Base-by-base conservation (phyloP, 129 eudicot genomes). In the Flaveria bidentis region DNA sequence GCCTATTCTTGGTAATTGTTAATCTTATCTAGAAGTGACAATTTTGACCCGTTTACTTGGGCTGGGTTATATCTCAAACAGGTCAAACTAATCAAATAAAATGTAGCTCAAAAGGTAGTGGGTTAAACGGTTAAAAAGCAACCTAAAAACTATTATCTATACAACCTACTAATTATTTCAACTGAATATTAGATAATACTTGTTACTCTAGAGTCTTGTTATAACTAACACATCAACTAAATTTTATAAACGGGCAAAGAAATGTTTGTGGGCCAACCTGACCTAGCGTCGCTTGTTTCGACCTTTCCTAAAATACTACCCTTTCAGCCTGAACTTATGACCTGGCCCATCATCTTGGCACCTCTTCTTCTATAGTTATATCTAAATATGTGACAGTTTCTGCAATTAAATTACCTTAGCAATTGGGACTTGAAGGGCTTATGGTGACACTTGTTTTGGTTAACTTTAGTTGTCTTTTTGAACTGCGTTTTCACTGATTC, bases 1-100 rank as follows among this genome's bases (percentile, higher is more conserved):
- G 90, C 78, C 90, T 94, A 16, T 91, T 94, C 78, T 79, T 87
- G 72, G 99, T 94, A 81, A 25, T 92, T 82, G 45, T 71, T 77
- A 50, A 12, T 80, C 65, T 67, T 56, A 33, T 63, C 71, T 15
- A 63, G 41, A 47, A 39, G 8, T 46, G 60, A 12, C 22, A 63
- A 14, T 15, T 63, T 64, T 5, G 7, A 64, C 47, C 69, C 28
- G 17, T 41, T 66, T 39, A n/a, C 71, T 39, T 66, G 71, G 51
- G 71, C 41, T 66, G 49, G 22, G 25, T 66, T 66, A 18, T 66
- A 39, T 66, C 51, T 66, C 28, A 8, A 39, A 66, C 2, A 42
- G 16, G 15, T 66, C 16, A 17, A 9, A 17, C 18, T 15, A 41
- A 26, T n/a, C 39, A 4, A 60, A 60, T 39, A 17, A 65, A 66